These are phyloP conservation scores for Vachellia collinsii DNA, from an alignment of 306 rosid species.

Conservation along the genomic window DNA sequence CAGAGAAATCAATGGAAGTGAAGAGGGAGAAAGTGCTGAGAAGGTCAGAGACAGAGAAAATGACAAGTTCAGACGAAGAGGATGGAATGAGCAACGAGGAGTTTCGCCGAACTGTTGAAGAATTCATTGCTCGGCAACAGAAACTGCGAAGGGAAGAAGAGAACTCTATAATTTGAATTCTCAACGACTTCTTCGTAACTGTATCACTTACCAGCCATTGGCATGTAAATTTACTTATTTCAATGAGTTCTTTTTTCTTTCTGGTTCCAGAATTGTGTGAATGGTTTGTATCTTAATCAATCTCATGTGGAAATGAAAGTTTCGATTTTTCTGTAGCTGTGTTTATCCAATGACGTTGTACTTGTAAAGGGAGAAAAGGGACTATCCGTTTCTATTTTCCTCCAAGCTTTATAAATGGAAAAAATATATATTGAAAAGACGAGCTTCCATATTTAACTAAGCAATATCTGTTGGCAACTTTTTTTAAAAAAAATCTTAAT, in stretches of 20 bases:
- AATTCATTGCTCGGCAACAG: slow-evolving; percentile 82
- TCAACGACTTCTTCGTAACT: not conserved
- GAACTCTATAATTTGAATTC: slow-evolving; percentile 9
- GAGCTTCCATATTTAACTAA: not conserved
- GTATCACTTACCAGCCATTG: too few relatives aligned
- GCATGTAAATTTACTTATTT: slow-evolving; percentile 19
- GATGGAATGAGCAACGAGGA: slow-evolving; percentile 80
- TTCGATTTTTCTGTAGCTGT: not conserved
- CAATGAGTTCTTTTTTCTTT: not conserved
- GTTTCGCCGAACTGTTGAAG: slow-evolving; percentile 74
- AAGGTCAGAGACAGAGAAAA: slow-evolving; percentile 61
- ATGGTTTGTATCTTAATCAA: not conserved
- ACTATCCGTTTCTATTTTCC: too few relatives aligned
- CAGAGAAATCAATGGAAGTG: slow-evolving; percentile 38
- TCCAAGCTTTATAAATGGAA: too few relatives aligned
- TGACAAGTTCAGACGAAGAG: slow-evolving; percentile 49
- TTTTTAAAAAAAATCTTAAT: not conserved
- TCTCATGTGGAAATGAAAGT: not conserved
- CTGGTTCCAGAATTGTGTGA: not conserved
- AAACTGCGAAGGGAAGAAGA: slow-evolving; percentile 66
- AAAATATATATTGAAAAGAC: too few relatives aligned
- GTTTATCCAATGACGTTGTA: not conserved
- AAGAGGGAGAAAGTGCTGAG: slow-evolving; percentile 42
- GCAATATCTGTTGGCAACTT: not conserved
- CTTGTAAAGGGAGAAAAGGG: too few relatives aligned